These are phyloP conservation scores for Glycine latifolia DNA, from an alignment of 306 rosid species.

Conservation along the genomic window DNA sequence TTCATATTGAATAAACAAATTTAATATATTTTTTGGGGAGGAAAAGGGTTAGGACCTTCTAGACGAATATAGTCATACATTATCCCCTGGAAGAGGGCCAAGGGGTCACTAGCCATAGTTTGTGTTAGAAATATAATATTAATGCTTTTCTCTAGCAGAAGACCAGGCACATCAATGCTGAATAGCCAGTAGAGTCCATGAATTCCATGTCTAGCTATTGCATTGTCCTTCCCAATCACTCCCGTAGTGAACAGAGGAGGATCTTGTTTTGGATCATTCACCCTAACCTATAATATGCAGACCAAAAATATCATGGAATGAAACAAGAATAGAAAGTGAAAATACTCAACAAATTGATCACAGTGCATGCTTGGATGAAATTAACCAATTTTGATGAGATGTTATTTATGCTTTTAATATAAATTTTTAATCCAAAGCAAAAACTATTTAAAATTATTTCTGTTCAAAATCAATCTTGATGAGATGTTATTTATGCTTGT, in stretches of 20 bases:
- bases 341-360: not conserved
- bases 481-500: no score
- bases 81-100: conserved; percentile 69
- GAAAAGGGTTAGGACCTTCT: conserved; percentile 56
- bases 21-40: not conserved
- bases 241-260: conserved; percentile 79
- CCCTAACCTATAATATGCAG: conserved; percentile 60
- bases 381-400: no score
- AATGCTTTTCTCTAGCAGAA: conserved; percentile 56
- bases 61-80: conserved; percentile 87
- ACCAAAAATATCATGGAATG: not conserved
- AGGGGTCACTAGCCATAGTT: conserved; percentile 58
- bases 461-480: no score
- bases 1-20: not conserved
- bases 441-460: no score
- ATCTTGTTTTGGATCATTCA: conserved; percentile 64
- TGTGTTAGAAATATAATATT: conserved; percentile 75
- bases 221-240: conserved; percentile 77
- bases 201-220: conserved; percentile 91
- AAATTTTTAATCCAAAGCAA: no score
- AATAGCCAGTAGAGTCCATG: conserved; percentile 88
- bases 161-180: conserved; percentile 56
- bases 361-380: no score
- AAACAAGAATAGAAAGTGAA: not conserved
- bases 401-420: no score